phyloP scores from a whole-genome alignment of 495 filamentous ascomycete species.

The Pyrenopolyporus hunteri region DNA sequence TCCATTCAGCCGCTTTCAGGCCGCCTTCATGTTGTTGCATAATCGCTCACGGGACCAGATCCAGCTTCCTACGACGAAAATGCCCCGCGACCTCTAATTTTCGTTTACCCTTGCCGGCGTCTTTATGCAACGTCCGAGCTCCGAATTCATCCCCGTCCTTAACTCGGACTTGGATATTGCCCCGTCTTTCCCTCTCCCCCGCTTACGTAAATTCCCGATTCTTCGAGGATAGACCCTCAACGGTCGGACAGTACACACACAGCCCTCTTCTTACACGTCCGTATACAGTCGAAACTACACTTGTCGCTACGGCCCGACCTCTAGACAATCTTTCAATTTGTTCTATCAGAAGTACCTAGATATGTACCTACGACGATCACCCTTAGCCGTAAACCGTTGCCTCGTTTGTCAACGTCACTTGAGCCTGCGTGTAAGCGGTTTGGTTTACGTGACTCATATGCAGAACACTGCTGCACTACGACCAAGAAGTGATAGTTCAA shows the following conservation, averaged over 20 bases:
- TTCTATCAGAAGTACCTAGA: too few relatives aligned
- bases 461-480: slow-evolving; percentile 11
- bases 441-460: slow-evolving; percentile 32
- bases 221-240: not conserved
- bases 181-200: slow-evolving; percentile 5
- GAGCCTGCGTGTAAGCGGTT: slow-evolving; percentile 22
- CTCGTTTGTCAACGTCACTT: slow-evolving; percentile 20
- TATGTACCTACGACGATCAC: not conserved
- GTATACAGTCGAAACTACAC: not conserved
- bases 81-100: slow-evolving; percentile 21
- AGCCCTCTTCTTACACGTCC: too few relatives aligned
- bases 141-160: slow-evolving; percentile 19
- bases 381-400: not conserved
- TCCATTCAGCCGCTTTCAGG: slow-evolving; percentile 27
- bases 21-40: too few relatives aligned
- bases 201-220: slow-evolving; percentile 31
- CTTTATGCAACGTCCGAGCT: slow-evolving; percentile 10
- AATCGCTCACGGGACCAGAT: slow-evolving; percentile 24
- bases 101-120: slow-evolving; percentile 7
- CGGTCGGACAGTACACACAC: too few relatives aligned
- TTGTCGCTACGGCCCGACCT: too few relatives aligned
- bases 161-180: slow-evolving; percentile 18
- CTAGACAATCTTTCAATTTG: too few relatives aligned
- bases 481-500: slow-evolving; percentile 4
- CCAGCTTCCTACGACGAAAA: slow-evolving; percentile 31